Conservation (phyloP, 2,329 filamentous ascomycete species). For the Chrysoporthe deuterocubensis region DNA sequence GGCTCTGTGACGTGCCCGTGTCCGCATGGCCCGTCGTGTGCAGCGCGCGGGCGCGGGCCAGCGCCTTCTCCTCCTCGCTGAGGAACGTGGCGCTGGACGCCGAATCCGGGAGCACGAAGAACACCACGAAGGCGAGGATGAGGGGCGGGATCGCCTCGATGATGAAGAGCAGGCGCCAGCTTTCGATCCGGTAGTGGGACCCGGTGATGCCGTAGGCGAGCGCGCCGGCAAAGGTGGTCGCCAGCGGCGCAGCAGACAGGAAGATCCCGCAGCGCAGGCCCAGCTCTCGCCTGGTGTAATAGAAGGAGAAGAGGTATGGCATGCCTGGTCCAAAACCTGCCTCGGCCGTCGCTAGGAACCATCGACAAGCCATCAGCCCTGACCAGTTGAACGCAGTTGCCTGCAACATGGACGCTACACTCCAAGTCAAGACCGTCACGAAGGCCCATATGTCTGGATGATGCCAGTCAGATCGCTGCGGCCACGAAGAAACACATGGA, state of each 20-base stretch:
- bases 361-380: conserved; percentile 44
- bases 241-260: conserved; percentile 68
- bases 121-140: conserved; percentile 57
- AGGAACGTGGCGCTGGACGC: conserved; percentile 58
- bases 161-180: conserved; percentile 69
- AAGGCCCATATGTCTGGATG: conserved; percentile 36
- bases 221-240: conserved; percentile 68
- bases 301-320: conserved; percentile 29
- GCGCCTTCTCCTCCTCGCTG: conserved; percentile 58
- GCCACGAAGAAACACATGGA: no score
- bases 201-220: conserved; percentile 68
- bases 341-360: conserved; percentile 48
- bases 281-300: conserved; percentile 55
- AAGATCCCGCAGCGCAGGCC: conserved; percentile 74
- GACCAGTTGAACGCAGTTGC: conserved; percentile 40
- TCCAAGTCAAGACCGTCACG: conserved; percentile 36
- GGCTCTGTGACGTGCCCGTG: conserved; percentile 46
- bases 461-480: neutral
- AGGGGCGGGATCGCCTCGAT: conserved; percentile 68
- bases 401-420: conserved; percentile 39
- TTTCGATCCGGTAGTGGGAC: conserved; percentile 55
- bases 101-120: conserved; percentile 57
- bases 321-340: conserved; percentile 45
- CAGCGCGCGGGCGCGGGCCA: conserved; percentile 58
- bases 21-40: conserved; percentile 53